Conservation (phyloP, 495 filamentous ascomycete genomes). For the Daldinia vernicosa region DNA sequence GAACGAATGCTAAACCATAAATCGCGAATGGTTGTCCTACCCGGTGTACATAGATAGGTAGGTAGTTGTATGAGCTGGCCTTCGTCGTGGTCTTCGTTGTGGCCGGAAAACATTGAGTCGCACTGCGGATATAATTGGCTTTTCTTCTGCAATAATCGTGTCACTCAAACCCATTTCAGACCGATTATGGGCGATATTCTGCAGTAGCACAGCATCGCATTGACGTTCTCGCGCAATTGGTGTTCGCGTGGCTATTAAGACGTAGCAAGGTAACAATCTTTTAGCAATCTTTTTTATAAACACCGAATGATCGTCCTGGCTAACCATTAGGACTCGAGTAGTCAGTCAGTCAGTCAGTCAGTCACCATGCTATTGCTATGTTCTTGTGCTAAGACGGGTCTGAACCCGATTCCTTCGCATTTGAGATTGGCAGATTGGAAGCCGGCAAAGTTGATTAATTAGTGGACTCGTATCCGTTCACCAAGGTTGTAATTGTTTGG, state of each 20-base stretch:
- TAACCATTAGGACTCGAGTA: conserved; percentile 1
- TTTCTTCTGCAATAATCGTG: conserved; percentile 18
- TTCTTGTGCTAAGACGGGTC: conserved; percentile 3
- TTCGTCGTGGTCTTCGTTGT: conserved; percentile 7
- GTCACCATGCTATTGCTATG: not conserved
- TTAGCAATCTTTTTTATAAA: conserved; percentile 16
- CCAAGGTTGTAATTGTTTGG: not conserved
- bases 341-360: too few species aligned
- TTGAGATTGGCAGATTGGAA: not conserved
- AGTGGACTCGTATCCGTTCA: not conserved
- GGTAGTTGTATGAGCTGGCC: conserved; percentile 20
- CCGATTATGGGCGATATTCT: not conserved
- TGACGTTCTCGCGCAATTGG: conserved; percentile 26
- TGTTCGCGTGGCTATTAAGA: conserved; percentile 14
- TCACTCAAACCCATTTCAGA: not conserved
- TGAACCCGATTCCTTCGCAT: conserved; percentile 13
- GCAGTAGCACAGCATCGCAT: conserved; percentile 24
- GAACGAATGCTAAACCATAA: conserved; percentile 8
- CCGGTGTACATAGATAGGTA: too few species aligned
- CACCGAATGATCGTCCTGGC: conserved; percentile 22
- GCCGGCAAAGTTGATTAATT: not conserved
- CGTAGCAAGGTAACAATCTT: not conserved
- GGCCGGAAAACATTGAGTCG: conserved; percentile 25
- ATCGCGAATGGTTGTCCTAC: conserved; percentile 18
- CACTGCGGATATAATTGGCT: conserved; percentile 23